These are phyloP conservation scores for Geotrichum carabidarum DNA, from an alignment of 1,139 yeast species.

Conservation along the genomic window DNA sequence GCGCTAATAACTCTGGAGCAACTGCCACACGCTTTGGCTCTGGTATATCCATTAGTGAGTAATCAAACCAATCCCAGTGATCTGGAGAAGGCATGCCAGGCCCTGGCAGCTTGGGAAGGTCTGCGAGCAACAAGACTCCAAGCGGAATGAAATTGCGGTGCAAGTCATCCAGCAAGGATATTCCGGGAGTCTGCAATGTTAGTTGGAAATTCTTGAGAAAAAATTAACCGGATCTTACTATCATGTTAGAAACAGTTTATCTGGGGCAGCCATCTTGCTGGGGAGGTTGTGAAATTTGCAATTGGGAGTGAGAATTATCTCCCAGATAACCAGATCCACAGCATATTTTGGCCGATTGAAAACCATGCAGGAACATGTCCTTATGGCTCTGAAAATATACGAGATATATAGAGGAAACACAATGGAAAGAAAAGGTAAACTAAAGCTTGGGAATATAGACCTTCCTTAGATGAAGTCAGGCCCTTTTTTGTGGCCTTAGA, in stretches of 20 bases:
- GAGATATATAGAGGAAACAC: too few species aligned
- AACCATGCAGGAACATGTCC: too few species aligned
- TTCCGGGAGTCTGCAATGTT: neutral
- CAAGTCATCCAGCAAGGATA: constrained; percentile 9
- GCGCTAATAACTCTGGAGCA: constrained; percentile 40
- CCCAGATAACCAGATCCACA: too few species aligned
- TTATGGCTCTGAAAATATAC: too few species aligned
- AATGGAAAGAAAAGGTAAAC: too few species aligned
- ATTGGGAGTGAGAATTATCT: too few species aligned
- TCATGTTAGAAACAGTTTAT: neutral
- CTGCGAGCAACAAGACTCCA: constrained; percentile 46
- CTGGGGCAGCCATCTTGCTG: too few species aligned
- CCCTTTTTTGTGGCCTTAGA: too few species aligned
- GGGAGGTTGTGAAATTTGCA: too few species aligned
- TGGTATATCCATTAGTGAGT: constrained; percentile 21
- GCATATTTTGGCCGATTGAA: too few species aligned
- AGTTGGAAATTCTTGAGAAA: neutral
- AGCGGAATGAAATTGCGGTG: constrained; percentile 36
- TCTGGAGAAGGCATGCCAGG: constrained; percentile 37
- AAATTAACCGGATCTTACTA: neutral
- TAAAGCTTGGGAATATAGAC: too few species aligned
- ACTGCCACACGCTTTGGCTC: constrained; percentile 19
- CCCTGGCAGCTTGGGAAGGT: constrained; percentile 40
- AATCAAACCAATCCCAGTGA: constrained; percentile 53
- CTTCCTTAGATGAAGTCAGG: too few species aligned